phyloP scores from a whole-genome alignment of 768 basidiomycete species.

The Porphyrellus cyaneotinctus region DNA sequence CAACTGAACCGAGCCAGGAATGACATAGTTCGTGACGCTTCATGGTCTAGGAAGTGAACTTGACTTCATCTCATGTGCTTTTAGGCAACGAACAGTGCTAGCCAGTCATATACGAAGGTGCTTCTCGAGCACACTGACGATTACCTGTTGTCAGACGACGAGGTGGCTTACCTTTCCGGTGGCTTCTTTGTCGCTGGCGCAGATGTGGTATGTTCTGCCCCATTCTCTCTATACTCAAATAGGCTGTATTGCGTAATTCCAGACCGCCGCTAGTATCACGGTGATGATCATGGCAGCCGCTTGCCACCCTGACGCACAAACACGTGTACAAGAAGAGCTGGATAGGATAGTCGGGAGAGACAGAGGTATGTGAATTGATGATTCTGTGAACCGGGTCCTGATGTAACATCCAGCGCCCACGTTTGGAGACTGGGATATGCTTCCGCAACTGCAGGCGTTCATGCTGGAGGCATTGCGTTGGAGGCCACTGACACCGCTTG shows the following conservation, averaged over 20 bases:
- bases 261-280: constrained; percentile 49
- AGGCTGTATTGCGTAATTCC: background rate
- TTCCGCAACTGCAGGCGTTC: constrained; percentile 35
- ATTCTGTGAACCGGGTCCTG: background rate
- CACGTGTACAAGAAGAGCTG: constrained; percentile 46
- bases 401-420: constrained; percentile 26
- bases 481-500: constrained; percentile 28
- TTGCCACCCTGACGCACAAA: constrained; percentile 46
- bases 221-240: background rate
- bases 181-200: constrained; percentile 60
- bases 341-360: constrained; percentile 44
- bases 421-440: constrained; percentile 30
- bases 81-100: constrained; percentile 9
- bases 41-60: no score
- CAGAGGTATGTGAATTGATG: constrained; percentile 7
- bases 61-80: no score
- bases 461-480: constrained; percentile 34
- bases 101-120: constrained; percentile 43
- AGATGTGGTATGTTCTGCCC: constrained; percentile 37
- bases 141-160: constrained; percentile 46
- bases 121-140: constrained; percentile 47
- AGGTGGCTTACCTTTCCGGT: constrained; percentile 57
- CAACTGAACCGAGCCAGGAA: constrained; percentile 30
- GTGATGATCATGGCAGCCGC: constrained; percentile 47
- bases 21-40: constrained; percentile 1